A percentile compares a stretch with the other conserved stretches of the same genome.
These are phyloP conservation scores for Rubroboletus pulcherrimus DNA, from an alignment of 768 basidiomycete genomes.

Conservation along the genomic window DNA sequence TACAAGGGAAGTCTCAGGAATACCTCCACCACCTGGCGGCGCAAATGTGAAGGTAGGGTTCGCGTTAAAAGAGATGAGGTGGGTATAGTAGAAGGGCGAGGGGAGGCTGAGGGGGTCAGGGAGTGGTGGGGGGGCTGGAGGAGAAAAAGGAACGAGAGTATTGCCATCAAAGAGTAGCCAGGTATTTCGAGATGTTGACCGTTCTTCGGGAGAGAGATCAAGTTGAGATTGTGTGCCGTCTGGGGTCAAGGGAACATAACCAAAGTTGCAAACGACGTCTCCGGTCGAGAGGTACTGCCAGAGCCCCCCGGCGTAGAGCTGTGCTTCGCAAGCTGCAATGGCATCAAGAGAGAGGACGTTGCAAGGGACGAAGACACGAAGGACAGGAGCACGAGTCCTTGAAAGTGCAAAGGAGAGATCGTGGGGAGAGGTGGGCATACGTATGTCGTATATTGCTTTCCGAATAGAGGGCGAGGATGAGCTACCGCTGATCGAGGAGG, in stretches of 20 bases:
- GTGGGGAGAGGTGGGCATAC: conserved; percentile 43
- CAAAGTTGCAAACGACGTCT: conserved; percentile 78
- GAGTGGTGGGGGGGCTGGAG: conserved; percentile 49
- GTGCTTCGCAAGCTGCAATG: conserved; percentile 60
- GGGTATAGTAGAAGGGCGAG: conserved; percentile 73
- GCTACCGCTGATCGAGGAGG: conserved; percentile 32
- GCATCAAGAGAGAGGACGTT: conserved; percentile 43
- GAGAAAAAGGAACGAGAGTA: conserved; percentile 56
- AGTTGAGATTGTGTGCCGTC: conserved; percentile 25
- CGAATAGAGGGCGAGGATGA: conserved; percentile 22
- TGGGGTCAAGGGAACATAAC: conserved; percentile 56
- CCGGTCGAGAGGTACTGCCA: conserved; percentile 76
- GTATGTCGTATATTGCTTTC: conserved; percentile 14
- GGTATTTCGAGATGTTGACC: conserved; percentile 29
- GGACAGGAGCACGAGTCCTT: conserved; percentile 64
- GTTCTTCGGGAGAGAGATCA: conserved; percentile 18
- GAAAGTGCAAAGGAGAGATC: conserved; percentile 60
- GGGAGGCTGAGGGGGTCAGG: conserved; percentile 59
- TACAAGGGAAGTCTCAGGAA: conserved; percentile 49
- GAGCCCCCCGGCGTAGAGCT: conserved; percentile 61
- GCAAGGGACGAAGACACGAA: conserved; percentile 75
- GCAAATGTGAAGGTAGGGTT: conserved; percentile 27
- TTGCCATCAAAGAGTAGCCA: conserved; percentile 79
- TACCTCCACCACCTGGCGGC: conserved; percentile 29
- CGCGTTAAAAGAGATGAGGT: conserved; percentile 47